Base-by-base conservation (phyloP, 306 rosid species). In the Acmispon strigosus region DNA sequence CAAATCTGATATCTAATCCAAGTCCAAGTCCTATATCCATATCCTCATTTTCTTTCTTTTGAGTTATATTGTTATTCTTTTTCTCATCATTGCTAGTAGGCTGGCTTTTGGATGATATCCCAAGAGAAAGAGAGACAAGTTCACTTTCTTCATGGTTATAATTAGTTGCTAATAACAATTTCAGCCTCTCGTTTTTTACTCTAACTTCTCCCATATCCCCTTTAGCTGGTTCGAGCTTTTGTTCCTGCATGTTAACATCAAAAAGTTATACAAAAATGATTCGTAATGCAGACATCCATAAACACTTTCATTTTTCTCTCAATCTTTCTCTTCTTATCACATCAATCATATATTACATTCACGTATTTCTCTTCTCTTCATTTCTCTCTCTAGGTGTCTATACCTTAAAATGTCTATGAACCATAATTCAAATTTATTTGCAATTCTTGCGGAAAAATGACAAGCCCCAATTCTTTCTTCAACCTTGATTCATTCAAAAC, bases 101-200 rank as follows among this genome's bases (percentile, higher is more conserved):
- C 1, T 50, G 48, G 14, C 6, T 51, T 44, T 27, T 56, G 20
- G 84, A 81, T 29, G 68, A 60, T 48, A 82, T 76, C 34, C 97
- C 96, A 27, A 91, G 81, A 51, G 86, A 80, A 8, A 91, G 88
- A 11, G 88, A 85, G 12, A 90, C 78, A 47, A 85, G 86, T 8
- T 79, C 85, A 29, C 61, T 65, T 15, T 76, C 83, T 36, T 22
- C 65, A 55, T 62, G 54, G 5, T 57, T 48, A 37, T 13, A 0
- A 5, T 15, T 58, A 16, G 13, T 13, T 61, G 20, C 42, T 64
- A 70, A 55, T 13, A 61, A 55, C 7, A 20, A 52, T 10, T 69
- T 69, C 65, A 69, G 55, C 29, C 11, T 54, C 16, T 24, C 14
- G 24, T 47, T 57, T 27, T 10, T 47, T 71, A 48, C 60, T 47